A percentile compares a stretch with the other conserved stretches of the same genome.
These are phyloP conservation scores for Opeltia flavorubescens DNA, from an alignment of 495 filamentous ascomycete species.

Conservation along the genomic window DNA sequence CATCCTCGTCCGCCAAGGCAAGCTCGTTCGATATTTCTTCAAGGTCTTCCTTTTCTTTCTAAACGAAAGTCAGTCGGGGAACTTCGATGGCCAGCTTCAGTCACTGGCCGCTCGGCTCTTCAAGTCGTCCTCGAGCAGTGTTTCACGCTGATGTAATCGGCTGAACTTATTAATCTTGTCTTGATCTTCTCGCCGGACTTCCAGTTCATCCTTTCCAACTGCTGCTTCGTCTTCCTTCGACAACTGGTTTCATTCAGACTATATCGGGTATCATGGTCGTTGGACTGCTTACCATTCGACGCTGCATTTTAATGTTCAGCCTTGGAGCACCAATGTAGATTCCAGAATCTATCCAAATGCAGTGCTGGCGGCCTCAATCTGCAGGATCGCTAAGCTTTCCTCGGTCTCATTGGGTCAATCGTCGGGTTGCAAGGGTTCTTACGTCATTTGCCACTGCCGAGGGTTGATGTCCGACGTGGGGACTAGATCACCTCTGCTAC, in stretches of 20 bases:
- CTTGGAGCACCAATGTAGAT: too few species aligned
- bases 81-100: not conserved
- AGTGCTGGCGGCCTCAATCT: too few species aligned
- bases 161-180: constrained; percentile 98
- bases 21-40: constrained; percentile 84
- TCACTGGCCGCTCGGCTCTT: constrained; percentile 61
- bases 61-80: too few species aligned
- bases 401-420: too few species aligned
- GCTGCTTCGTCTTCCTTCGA: constrained; percentile 78
- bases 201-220: constrained; percentile 59
- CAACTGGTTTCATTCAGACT: constrained; percentile 41
- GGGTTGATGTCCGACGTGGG: too few species aligned
- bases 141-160: constrained; percentile 76
- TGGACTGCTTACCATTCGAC: constrained; percentile 11
- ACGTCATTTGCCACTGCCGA: too few species aligned
- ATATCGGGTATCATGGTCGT: not conserved
- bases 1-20: constrained; percentile 91
- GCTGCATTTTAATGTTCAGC: constrained; percentile 6
- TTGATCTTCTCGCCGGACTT: constrained; percentile 91
- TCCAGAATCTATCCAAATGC: too few species aligned
- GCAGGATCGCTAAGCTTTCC: too few species aligned
- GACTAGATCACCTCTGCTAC: too few species aligned
- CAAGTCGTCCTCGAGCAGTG: constrained; percentile 63
- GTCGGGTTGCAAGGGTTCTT: too few species aligned
- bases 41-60: constrained; percentile 98